These are phyloP conservation scores for Gamarada debralockiae DNA, from an alignment of 495 filamentous ascomycete species.

Conservation along the genomic window DNA sequence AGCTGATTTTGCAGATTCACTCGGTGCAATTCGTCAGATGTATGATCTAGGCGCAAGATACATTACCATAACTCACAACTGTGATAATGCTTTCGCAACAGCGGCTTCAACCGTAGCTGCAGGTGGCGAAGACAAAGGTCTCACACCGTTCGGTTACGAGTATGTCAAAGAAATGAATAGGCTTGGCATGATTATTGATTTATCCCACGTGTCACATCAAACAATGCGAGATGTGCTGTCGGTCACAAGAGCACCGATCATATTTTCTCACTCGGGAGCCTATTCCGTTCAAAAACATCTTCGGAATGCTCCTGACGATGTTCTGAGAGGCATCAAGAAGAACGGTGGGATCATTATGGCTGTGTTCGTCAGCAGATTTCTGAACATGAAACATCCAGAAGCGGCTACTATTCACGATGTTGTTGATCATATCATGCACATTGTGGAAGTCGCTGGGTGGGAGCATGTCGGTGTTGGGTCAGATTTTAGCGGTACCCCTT, in stretches of 20 bases:
- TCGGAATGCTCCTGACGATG: slow-evolving; percentile 58
- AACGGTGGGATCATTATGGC: slow-evolving; percentile 58
- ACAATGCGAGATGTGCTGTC: slow-evolving; percentile 61
- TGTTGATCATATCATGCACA: slow-evolving; percentile 57
- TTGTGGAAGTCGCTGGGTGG: slow-evolving; percentile 51
- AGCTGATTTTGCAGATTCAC: slow-evolving; percentile 10
- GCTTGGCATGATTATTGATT: slow-evolving; percentile 73
- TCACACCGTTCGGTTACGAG: slow-evolving; percentile 22
- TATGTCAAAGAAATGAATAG: slow-evolving; percentile 71
- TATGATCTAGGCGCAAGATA: slow-evolving; percentile 35
- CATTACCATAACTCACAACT: slow-evolving; percentile 34
- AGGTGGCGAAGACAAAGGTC: slow-evolving; percentile 17
- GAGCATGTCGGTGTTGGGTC: slow-evolving; percentile 61
- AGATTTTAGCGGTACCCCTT: slow-evolving; percentile 58
- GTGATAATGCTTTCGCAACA: slow-evolving; percentile 44
- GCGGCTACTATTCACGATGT: slow-evolving; percentile 61
- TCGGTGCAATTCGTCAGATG: slow-evolving; percentile 31
- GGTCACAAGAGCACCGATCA: slow-evolving; percentile 46
- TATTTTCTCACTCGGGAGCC: slow-evolving; percentile 55
- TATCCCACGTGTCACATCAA: slow-evolving; percentile 62
- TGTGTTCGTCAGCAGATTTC: slow-evolving; percentile 58
- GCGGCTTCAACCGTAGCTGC: slow-evolving; percentile 41
- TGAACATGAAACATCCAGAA: slow-evolving; percentile 46
- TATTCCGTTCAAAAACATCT: slow-evolving; percentile 51
- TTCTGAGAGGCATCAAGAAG: slow-evolving; percentile 47